Base-by-base conservation (phyloP, 306 rosid genomes). In the Luffa aegyptiaca region DNA sequence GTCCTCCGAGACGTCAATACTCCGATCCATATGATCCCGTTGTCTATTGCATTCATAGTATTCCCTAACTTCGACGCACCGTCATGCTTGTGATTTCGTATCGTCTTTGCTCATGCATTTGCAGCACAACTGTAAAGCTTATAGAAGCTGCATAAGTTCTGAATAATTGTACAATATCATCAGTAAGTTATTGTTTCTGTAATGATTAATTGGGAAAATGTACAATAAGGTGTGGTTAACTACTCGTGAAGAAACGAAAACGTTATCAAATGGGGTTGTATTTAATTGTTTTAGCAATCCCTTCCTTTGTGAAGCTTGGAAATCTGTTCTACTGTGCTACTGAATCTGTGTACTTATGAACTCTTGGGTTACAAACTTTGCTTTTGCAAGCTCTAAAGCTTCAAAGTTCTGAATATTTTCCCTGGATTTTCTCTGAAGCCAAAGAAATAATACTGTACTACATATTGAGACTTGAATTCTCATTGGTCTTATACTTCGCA, bases 61-160 rank as follows among this genome's bases (percentile, higher is more conserved):
- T 70, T 89, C 36, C 90, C 92, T 18, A 84, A 83, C 84, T 86
- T 89, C 62, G 92, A 83, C 52, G 92, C 92, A 20, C 90, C 88
- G 9, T 84, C 87, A 58, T 89, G 92, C 83, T 53, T 16, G 55
- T 78, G 73, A 78, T 44, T 77, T 44, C 58, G 6, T 6, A 72
- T 10, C 0, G 18, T 57, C 33, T 56, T 3, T 55, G 53, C 6
- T 41, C 70, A 41, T 77, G 52, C 21, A n/a, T 59, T 44, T 0
- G 59, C 77, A 72, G 42, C 59, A 4, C 37, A 72, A 72, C 42
- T 72, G 77, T 72, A 72, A 71, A 72, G 57, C 57, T 48, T 72
- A 72, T 13, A 26, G 42, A 48, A 72, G 59, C 59, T 45, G 57
- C 39, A 45, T 45, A 21, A 45, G 20, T 46, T 71, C 36, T 46